A percentile compares a stretch with the other conserved stretches of the same genome.
These are phyloP conservation scores for Arabidopsis suecica DNA, from an alignment of 345 rosid species.

Conservation along the genomic window DNA sequence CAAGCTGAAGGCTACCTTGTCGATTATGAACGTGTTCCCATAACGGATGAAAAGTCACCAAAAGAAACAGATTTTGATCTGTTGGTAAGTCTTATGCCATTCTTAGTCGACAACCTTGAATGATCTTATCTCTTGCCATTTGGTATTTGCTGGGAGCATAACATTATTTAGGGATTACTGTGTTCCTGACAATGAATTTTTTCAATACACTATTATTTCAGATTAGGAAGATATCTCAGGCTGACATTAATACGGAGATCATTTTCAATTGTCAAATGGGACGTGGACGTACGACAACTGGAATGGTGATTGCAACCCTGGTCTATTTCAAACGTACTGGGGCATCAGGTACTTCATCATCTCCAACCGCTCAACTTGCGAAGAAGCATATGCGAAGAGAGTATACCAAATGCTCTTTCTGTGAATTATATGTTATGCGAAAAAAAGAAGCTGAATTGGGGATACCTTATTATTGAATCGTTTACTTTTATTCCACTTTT, in stretches of 20 bases:
- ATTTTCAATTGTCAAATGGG: slow-evolving; percentile 99
- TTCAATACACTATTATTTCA: slow-evolving; percentile 43
- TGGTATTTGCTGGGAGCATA: slow-evolving; percentile 23
- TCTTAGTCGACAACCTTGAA: slow-evolving; percentile 14
- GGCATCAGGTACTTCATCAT: slow-evolving; percentile 69
- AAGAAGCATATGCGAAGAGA: slow-evolving; percentile 25
- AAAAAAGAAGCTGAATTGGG: slow-evolving; percentile 12
- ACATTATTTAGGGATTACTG: background rate
- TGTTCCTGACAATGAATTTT: background rate
- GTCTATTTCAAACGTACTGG: slow-evolving; percentile 88
- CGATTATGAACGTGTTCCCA: slow-evolving; percentile 93
- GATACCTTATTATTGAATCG: slow-evolving; percentile 7
- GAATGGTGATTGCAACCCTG: slow-evolving; percentile 98
- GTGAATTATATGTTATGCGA: background rate
- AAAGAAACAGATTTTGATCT: slow-evolving; percentile 90
- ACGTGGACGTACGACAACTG: slow-evolving; percentile 97
- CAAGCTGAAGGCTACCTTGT: slow-evolving; percentile 85
- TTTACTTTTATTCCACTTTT: slow-evolving; percentile 2
- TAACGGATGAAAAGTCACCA: slow-evolving; percentile 97
- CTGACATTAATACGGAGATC: slow-evolving; percentile 72
- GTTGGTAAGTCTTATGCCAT: slow-evolving; percentile 60
- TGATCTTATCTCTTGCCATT: slow-evolving; percentile 22
- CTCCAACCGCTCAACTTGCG: slow-evolving; percentile 30
- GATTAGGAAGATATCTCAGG: slow-evolving; percentile 86
- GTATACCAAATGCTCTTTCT: slow-evolving; percentile 15